Evolutionary conservation across 2,329 filamentous ascomycete species (phyloP).

Genomic region (Diaporthe ampelina): DNA sequence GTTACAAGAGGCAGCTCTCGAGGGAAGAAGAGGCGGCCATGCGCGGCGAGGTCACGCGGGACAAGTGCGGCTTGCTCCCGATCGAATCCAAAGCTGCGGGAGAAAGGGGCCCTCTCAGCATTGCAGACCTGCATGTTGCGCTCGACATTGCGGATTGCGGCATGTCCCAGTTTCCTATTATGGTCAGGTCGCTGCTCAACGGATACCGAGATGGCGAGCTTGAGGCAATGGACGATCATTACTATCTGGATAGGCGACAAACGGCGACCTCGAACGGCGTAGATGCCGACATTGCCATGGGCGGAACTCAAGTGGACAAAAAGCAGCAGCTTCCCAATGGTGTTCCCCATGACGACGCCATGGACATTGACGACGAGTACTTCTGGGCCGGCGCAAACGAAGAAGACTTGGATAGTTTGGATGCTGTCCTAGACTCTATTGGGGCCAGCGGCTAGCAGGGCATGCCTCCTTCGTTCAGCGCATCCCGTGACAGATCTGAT

Average conservation of each 20-base stretch:
- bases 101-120: constrained; percentile 78
- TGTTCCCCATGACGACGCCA: constrained; percentile 62
- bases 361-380: constrained; percentile 71
- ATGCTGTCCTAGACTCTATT: constrained; percentile 70
- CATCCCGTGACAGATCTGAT: background rate
- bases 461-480: background rate
- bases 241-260: constrained; percentile 60
- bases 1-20: constrained; percentile 81
- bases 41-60: constrained; percentile 80
- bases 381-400: constrained; percentile 73
- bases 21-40: constrained; percentile 81
- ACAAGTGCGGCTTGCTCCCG: constrained; percentile 83
- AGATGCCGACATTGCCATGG: constrained; percentile 51
- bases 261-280: constrained; percentile 46
- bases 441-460: constrained; percentile 26
- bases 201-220: constrained; percentile 83
- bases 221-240: constrained; percentile 75
- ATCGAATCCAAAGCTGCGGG: constrained; percentile 83
- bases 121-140: constrained; percentile 83
- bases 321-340: constrained; percentile 62
- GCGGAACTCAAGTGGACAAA: constrained; percentile 52
- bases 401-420: constrained; percentile 66
- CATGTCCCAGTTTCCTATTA: constrained; percentile 81
- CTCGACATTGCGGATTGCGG: constrained; percentile 82
- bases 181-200: constrained; percentile 78